These are phyloP conservation scores for Diaporthe ampelina DNA, from an alignment of 2,329 filamentous ascomycete genomes.

Conservation along the genomic window DNA sequence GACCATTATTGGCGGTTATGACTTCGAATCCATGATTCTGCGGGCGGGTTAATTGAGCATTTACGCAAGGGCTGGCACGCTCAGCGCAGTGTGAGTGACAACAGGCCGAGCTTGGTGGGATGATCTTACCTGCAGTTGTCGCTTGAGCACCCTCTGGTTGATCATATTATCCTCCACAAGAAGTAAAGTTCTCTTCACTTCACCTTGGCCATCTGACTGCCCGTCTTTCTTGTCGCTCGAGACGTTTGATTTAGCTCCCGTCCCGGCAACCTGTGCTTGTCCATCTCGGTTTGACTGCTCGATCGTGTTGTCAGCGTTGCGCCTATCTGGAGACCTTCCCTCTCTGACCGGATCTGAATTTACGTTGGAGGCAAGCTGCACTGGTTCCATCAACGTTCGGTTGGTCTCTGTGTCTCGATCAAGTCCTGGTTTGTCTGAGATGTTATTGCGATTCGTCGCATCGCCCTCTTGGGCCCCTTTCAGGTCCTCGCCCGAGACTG, in stretches of 20 bases:
- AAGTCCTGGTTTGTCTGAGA: background rate
- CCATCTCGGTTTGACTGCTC: background rate
- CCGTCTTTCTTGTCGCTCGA: background rate
- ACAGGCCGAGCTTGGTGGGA: too few species aligned
- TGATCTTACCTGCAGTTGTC: constrained; percentile 22
- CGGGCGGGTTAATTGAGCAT: background rate
- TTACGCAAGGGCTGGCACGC: too few species aligned
- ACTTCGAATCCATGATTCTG: constrained; percentile 25
- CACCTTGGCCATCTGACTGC: background rate
- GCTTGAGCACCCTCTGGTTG: constrained; percentile 30
- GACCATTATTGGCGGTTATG: constrained; percentile 21
- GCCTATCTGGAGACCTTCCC: background rate
- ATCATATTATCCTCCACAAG: constrained; percentile 34
- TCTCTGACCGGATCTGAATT: background rate
- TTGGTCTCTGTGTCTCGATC: background rate
- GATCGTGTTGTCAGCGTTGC: too few species aligned
- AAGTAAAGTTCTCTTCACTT: background rate
- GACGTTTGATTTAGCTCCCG: background rate
- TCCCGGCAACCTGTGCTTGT: background rate
- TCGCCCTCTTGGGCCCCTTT: background rate
- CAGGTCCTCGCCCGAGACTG: background rate
- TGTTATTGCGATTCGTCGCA: background rate
- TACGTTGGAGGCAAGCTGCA: background rate
- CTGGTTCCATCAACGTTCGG: background rate
- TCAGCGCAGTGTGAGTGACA: too few species aligned